Conservation (phyloP, 164 flowering plant species). For the Magnolia officinalis region DNA sequence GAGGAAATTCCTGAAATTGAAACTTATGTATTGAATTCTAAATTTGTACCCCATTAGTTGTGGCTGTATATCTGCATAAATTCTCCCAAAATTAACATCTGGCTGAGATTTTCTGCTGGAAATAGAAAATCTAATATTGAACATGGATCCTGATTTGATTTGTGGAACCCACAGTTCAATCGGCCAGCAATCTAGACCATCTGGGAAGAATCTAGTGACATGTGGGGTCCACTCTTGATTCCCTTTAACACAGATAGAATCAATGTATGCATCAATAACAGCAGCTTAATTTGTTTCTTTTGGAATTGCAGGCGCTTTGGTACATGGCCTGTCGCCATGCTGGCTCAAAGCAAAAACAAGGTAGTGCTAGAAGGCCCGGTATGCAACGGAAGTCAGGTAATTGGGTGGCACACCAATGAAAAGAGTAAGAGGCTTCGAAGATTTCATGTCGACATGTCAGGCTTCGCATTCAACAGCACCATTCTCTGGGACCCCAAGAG, state of each 20-base stretch:
- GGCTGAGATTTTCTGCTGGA: background rate
- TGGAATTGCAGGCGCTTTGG: slow-evolving; percentile 69
- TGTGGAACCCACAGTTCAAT: background rate
- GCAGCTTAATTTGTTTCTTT: background rate
- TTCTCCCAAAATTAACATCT: background rate
- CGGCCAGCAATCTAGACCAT: background rate
- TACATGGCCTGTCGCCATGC: slow-evolving; percentile 98
- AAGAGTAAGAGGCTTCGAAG: slow-evolving; percentile 85
- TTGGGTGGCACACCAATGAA: slow-evolving; percentile 99
- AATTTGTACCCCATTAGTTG: background rate
- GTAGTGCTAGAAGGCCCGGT: slow-evolving; percentile 91
- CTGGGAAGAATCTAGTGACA: background rate
- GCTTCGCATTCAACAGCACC: slow-evolving; percentile 97
- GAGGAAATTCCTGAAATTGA: too few relatives aligned
- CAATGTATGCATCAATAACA: background rate
- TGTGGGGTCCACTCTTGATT: background rate
- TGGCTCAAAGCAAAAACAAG: slow-evolving; percentile 80
- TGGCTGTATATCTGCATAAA: background rate
- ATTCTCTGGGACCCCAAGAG: slow-evolving; percentile 90
- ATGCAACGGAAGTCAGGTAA: slow-evolving; percentile 83
- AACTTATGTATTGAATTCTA: background rate
- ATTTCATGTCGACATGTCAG: slow-evolving; percentile 98
- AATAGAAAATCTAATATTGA: background rate
- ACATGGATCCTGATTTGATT: background rate
- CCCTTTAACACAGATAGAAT: background rate